Base-by-base conservation (phyloP, 495 filamentous ascomycete genomes). In the Neurospora sp. region DNA sequence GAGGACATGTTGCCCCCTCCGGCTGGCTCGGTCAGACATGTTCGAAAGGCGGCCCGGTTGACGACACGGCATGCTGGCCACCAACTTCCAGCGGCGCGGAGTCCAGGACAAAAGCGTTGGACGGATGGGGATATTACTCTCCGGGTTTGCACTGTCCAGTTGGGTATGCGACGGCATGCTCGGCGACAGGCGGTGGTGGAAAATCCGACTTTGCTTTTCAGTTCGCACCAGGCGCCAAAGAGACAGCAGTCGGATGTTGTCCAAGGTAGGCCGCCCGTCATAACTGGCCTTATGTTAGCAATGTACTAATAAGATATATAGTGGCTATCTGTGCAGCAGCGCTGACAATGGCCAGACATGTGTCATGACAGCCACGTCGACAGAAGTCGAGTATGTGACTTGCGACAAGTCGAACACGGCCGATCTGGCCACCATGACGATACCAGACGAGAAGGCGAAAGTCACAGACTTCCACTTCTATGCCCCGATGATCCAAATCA, bases 401-500 rank as follows among this genome's bases (percentile, higher is more conserved):
- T 82, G 80, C 70, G 75, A 77, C n/a, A 76, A 75, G 1, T 73
- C 41, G 68, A 71, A 76, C 48, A 77, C 65, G 71, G 73, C 73
- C 5, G 71, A 70, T 14, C 41, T 76, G 12, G 73, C 42, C 3
- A 69, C 72, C 65, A 70, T 71, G 70, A 80, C 80, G 2, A 61
- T 80, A 9, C 75, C 79, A 4, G 44, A 77, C 39, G 22, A 72
- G 0, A 37, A 73, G n/a, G 77, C 72, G 0, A 74, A 76, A 69
- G 75, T 78, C 40, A 77, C 76, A 2, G 75, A 73, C 2, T 74
- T 80, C 73, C 77, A 71, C 37, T 65, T 82, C 0, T 77, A 76
- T 22, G 79, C 80, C 4, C 78, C 79, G 20, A 80, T 82, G 78
- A 77, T 82, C 69, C 79, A 82, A 71, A 79, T 82, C 73, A 80